Base-by-base conservation (phyloP, 257 asterid genomes). In the Ilex aquifolium region DNA sequence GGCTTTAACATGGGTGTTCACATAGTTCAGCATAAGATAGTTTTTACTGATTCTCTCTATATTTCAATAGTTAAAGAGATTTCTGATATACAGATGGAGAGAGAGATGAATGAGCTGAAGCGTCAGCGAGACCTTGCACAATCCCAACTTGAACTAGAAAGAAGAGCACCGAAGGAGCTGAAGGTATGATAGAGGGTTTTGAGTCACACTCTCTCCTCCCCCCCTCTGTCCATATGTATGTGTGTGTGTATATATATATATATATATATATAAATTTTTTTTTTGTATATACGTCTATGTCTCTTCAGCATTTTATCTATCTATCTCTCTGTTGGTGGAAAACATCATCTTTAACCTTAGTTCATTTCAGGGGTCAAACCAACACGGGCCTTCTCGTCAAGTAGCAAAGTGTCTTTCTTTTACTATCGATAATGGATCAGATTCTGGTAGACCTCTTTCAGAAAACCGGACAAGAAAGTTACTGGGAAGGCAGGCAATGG, bases 41-140 rank as follows among this genome's bases (percentile, higher is more conserved):
- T 49, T 11, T 21, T 49, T 49, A 49, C 5, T 49, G 54, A 1
- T 7, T 44, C 13, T 49, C 54, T n/a, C 14, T n/a, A 49, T 49
- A 49, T 3, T 49, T 62, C 64, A 44, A 4, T 36, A 36, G 42
- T 36, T 36, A 36, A 36, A 36, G 12, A 44, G 15, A 66, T 14
- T 72, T 69, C 71, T 64, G 31, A 65, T 62, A 50, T 62, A 74
- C 86, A 93, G 99, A 83, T 90, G 95, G 97, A 85, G 84, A 83
- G 73, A 66, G 95, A 93, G 74, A 89, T 90, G 76, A 76, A 81
- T 68, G 96, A 93, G 80, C 74, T 93, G 57, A 90, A 93, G 79
- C 95, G 85, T 21, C 87, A 89, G 60, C 76, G 95, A 72, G 98
- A 86, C 79, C 50, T 69, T 63, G 98, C 88, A 53, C 76, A 86